Evolutionary conservation across 768 basidiomycete genomes (phyloP).

Genomic region (Myochromella boudieri): DNA sequence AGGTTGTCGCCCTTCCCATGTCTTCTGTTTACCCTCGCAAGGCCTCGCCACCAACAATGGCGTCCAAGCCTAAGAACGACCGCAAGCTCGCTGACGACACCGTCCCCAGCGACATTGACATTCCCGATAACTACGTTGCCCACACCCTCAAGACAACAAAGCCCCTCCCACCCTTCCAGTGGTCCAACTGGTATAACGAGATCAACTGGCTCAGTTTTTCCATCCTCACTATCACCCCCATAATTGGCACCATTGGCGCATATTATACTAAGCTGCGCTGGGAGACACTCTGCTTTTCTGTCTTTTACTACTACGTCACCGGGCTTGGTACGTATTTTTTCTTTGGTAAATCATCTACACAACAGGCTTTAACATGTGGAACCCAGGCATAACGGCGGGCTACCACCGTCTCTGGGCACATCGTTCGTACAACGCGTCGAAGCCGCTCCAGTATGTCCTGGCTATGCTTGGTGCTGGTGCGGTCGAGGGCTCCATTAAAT

Average conservation of each 20-base stretch:
- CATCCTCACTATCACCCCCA: conserved; percentile 73
- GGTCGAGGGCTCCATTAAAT: conserved; percentile 95
- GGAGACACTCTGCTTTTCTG: conserved; percentile 65
- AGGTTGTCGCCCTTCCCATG: conserved; percentile 18
- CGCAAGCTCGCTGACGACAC: conserved; percentile 18
- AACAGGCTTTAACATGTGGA: neutral
- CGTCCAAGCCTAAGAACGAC: conserved; percentile 14
- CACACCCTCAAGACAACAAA: conserved; percentile 71
- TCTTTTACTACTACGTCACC: conserved; percentile 40
- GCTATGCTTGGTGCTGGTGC: conserved; percentile 89
- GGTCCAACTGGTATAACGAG: conserved; percentile 57
- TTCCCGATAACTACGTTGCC: conserved; percentile 83
- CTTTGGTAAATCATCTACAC: neutral
- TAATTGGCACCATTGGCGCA: conserved; percentile 73
- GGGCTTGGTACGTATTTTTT: conserved; percentile 65
- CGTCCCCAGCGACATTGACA: conserved; percentile 51
- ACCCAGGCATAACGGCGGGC: conserved; percentile 80
- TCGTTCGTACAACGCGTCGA: conserved; percentile 89
- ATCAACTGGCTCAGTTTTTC: conserved; percentile 76
- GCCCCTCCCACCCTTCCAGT: conserved; percentile 64
- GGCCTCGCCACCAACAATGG: conserved; percentile 15
- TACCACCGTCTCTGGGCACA: conserved; percentile 99
- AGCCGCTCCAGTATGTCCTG: conserved; percentile 81
- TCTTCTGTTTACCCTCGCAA: conserved; percentile 29
- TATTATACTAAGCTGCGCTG: conserved; percentile 61